Conservation (phyloP, 2,329 filamentous ascomycete genomes). For the Pyricularia pennisetigena region DNA sequence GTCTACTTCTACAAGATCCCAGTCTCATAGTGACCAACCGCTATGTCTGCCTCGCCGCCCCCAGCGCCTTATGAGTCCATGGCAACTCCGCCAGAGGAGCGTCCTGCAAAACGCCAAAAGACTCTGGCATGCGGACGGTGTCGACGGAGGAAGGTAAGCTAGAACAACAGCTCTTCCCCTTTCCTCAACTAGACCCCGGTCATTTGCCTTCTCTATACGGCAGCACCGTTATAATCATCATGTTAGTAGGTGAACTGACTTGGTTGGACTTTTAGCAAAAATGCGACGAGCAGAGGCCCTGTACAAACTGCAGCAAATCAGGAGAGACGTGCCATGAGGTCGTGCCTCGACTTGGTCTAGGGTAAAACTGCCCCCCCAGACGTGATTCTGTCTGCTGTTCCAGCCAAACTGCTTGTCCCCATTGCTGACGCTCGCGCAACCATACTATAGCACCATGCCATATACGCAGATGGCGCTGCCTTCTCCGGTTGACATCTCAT, state of each 20-base stretch:
- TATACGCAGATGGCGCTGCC: background rate
- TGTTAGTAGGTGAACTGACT: background rate
- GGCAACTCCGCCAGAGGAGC: conserved; percentile 3
- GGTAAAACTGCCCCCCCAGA: background rate
- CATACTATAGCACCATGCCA: background rate
- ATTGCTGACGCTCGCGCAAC: background rate
- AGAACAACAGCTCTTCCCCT: background rate
- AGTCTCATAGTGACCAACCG: background rate
- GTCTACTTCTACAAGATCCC: background rate
- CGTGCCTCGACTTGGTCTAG: background rate
- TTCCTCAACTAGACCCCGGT: too few relatives aligned
- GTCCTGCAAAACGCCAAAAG: conserved; percentile 2
- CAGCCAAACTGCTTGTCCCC: background rate
- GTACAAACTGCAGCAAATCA: conserved; percentile 2
- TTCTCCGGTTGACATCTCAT: background rate
- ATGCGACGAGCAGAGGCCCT: conserved; percentile 4
- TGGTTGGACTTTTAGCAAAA: background rate
- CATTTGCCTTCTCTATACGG: background rate
- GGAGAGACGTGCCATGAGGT: conserved; percentile 1
- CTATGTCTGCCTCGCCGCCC: background rate
- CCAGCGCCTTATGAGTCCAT: background rate
- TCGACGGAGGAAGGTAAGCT: conserved; percentile 3
- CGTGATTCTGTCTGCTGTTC: background rate
- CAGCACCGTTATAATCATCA: too few relatives aligned
- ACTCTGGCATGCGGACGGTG: conserved; percentile 1